These are phyloP conservation scores for Thinopyrum obtusiflorum DNA, from an alignment of 202 grass and related monocot species.

Conservation along the genomic window DNA sequence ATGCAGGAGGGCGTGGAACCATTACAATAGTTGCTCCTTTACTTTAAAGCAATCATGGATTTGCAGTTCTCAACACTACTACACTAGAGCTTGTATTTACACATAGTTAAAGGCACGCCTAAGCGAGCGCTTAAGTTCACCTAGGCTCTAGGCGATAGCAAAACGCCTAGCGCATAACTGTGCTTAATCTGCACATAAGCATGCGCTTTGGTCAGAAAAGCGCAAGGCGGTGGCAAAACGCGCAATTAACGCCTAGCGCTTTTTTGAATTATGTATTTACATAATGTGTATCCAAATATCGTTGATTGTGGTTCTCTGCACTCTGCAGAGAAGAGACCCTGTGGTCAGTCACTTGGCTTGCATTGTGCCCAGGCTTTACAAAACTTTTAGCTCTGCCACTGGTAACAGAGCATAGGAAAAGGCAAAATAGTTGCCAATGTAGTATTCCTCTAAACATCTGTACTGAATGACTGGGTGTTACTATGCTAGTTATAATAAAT, in stretches of 20 bases:
- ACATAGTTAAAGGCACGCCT: too few species aligned
- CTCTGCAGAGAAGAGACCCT: not conserved
- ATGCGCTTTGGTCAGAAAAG: too few species aligned
- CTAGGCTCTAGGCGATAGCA: too few species aligned
- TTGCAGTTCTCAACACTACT: not conserved
- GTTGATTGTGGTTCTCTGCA: not conserved
- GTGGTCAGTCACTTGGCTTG: not conserved
- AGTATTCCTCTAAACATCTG: slow-evolving; percentile 3
- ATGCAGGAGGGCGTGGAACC: not conserved
- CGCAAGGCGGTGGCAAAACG: too few species aligned
- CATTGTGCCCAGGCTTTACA: not conserved
- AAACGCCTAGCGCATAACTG: too few species aligned
- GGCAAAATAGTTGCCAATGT: not conserved
- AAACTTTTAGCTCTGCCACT: not conserved
- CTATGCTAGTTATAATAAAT: slow-evolving; percentile 18
- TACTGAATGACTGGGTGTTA: not conserved
- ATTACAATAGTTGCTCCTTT: not conserved
- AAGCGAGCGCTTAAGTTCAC: too few species aligned
- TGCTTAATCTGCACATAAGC: too few species aligned
- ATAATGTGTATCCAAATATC: not conserved
- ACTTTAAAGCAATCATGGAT: not conserved
- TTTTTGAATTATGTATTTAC: not conserved
- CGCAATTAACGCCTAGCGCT: too few species aligned
- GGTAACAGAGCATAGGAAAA: slow-evolving; percentile 7
- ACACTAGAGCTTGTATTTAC: not conserved